Conservation (phyloP, 2,329 filamentous ascomycete genomes). For the Hymenoscyphus fraxineus region DNA sequence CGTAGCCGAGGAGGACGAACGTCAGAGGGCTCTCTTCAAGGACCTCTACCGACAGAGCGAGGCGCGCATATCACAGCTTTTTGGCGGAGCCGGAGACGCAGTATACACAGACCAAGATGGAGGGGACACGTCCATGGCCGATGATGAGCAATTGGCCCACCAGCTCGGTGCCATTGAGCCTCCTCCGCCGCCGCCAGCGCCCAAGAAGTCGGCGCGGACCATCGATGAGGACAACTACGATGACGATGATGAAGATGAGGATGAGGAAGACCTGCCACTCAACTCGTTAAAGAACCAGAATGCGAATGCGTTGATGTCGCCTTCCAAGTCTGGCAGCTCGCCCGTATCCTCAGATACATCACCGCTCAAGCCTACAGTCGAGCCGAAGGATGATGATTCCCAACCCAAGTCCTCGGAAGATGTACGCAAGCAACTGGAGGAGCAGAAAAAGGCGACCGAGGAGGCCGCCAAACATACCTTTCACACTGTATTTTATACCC, state of each 20-base stretch:
- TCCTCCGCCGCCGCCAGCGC: constrained; percentile 43
- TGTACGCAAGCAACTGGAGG: constrained; percentile 87
- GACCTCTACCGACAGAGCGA: constrained; percentile 76
- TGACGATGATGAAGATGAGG: constrained; percentile 73
- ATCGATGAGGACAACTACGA: constrained; percentile 86
- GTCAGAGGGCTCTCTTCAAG: constrained; percentile 67
- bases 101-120: constrained; percentile 21
- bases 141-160: constrained; percentile 41
- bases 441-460: constrained; percentile 85
- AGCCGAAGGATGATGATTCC: constrained; percentile 47
- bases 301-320: constrained; percentile 55
- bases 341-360: constrained; percentile 47
- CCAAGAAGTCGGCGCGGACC: constrained; percentile 70
- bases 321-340: constrained; percentile 66
- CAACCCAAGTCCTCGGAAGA: constrained; percentile 74
- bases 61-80: constrained; percentile 72
- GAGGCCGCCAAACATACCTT: constrained; percentile 87
- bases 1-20: constrained; percentile 62
- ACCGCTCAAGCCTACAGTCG: constrained; percentile 55
- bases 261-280: constrained; percentile 51
- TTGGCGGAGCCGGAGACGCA: constrained; percentile 44
- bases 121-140: constrained; percentile 30
- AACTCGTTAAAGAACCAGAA: constrained; percentile 52
- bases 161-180: constrained; percentile 50
- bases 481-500: constrained; percentile 88